Conservation (phyloP, 805 yeast genomes). For the Kodamaea leandrae region DNA sequence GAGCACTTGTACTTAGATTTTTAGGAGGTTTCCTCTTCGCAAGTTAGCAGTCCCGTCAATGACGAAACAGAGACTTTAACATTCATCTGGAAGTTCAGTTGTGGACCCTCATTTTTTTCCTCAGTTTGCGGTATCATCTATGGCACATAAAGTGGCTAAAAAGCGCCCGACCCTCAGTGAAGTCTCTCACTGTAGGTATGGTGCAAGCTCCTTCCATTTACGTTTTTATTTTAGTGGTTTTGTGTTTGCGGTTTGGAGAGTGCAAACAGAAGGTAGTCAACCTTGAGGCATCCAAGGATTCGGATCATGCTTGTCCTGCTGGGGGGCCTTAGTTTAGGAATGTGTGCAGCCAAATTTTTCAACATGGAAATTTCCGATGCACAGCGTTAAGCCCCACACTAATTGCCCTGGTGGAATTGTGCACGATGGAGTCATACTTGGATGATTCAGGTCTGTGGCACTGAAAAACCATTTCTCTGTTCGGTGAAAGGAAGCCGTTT, state of each 20-base stretch:
- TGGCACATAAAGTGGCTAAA: neutral
- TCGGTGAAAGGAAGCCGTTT: neutral
- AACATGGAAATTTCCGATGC: no score
- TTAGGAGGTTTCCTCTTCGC: neutral
- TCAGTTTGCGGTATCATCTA: neutral
- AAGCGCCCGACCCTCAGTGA: neutral
- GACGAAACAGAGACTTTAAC: neutral
- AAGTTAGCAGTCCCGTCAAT: neutral
- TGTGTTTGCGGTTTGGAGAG: constrained; percentile 2
- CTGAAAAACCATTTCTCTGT: constrained; percentile 10
- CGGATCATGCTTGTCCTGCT: neutral
- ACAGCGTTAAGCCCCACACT: constrained; percentile 8
- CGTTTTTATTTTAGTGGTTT: constrained; percentile 7
- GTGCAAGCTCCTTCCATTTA: neutral
- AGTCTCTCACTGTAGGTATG: neutral
- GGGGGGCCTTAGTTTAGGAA: constrained; percentile 4
- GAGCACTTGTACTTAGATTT: neutral
- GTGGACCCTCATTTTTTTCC: neutral
- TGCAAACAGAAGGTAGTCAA: constrained; percentile 2
- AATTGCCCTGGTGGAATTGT: neutral
- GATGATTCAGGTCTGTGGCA: neutral
- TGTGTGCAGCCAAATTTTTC: neutral
- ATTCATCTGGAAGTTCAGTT: neutral
- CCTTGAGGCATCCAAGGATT: neutral
- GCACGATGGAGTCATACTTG: constrained; percentile 1